phyloP scores from a whole-genome alignment of 1,139 yeast species.

The Groenewaldozyma auringiensis region DNA sequence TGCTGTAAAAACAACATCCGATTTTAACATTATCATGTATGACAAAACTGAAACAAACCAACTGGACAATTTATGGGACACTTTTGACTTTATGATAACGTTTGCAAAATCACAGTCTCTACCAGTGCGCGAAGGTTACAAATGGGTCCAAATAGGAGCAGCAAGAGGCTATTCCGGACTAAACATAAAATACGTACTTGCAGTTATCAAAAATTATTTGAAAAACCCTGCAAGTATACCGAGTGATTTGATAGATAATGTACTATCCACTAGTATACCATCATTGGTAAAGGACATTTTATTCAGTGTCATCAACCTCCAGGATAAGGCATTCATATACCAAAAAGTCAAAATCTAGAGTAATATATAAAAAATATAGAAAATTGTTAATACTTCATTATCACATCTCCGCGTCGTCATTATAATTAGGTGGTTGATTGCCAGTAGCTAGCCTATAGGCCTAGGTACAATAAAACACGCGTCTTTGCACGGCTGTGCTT shows the following conservation, averaged over 20 bases:
- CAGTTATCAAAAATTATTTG: background rate
- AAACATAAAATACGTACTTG: constrained; percentile 16
- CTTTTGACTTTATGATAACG: constrained; percentile 55
- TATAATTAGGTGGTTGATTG: no score
- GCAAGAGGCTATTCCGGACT: constrained; percentile 35
- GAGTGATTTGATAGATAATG: background rate
- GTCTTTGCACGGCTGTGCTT: no score
- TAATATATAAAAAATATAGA: no score
- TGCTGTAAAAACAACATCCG: constrained; percentile 7
- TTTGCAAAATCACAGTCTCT: constrained; percentile 23
- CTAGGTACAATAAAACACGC: no score
- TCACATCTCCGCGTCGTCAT: no score
- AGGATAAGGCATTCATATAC: constrained; percentile 10
- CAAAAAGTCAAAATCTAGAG: constrained; percentile 9
- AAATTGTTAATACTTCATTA: no score
- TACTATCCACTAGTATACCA: background rate
- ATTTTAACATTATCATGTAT: constrained; percentile 38
- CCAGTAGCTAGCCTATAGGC: no score
- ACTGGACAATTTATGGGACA: constrained; percentile 42
- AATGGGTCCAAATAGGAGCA: constrained; percentile 37
- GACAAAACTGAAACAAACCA: constrained; percentile 60
- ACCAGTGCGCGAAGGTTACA: constrained; percentile 20
- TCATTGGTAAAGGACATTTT: constrained; percentile 1
- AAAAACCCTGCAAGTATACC: constrained; percentile 1
- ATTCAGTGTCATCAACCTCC: constrained; percentile 2